Conservation (phyloP, 2,329 filamentous ascomycete genomes). For the Akanthomyces uredinophilus region DNA sequence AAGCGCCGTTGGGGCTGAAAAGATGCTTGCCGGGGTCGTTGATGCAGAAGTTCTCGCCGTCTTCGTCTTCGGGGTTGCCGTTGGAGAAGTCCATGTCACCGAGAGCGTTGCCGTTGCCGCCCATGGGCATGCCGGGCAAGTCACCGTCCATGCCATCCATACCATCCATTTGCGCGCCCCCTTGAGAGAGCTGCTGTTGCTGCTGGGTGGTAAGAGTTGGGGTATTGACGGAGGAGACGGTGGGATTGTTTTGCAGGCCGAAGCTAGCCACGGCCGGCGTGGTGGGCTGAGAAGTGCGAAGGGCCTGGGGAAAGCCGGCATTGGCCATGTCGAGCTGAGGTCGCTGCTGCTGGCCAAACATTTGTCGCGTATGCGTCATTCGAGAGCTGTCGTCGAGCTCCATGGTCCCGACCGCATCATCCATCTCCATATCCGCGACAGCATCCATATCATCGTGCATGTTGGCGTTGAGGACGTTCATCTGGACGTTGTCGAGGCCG, state of each 20-base stretch:
- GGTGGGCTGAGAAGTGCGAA: slow-evolving; percentile 79
- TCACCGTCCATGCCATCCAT: slow-evolving; percentile 69
- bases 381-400: slow-evolving; percentile 58
- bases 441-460: slow-evolving; percentile 68
- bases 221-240: slow-evolving; percentile 94
- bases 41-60: slow-evolving; percentile 59
- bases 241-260: slow-evolving; percentile 85
- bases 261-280: slow-evolving; percentile 76
- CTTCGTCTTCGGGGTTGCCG: slow-evolving; percentile 38
- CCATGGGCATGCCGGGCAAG: slow-evolving; percentile 57
- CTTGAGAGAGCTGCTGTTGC: slow-evolving; percentile 59
- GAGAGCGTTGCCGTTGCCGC: slow-evolving; percentile 47
- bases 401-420: slow-evolving; percentile 68
- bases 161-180: slow-evolving; percentile 39
- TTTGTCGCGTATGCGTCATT: slow-evolving; percentile 64
- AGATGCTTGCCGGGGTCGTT: slow-evolving; percentile 93
- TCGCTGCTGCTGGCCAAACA: slow-evolving; percentile 58
- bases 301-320: slow-evolving; percentile 68
- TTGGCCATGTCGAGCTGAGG: slow-evolving; percentile 79
- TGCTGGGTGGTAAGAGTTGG: slow-evolving; percentile 81
- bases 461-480: slow-evolving; percentile 35
- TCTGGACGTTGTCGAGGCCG: slow-evolving; percentile 29
- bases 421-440: slow-evolving; percentile 94
- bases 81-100: slow-evolving; percentile 45
- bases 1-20: slow-evolving; percentile 76